phyloP scores from a whole-genome alignment of 495 filamentous ascomycete genomes.

The Venustampulla echinocandica region DNA sequence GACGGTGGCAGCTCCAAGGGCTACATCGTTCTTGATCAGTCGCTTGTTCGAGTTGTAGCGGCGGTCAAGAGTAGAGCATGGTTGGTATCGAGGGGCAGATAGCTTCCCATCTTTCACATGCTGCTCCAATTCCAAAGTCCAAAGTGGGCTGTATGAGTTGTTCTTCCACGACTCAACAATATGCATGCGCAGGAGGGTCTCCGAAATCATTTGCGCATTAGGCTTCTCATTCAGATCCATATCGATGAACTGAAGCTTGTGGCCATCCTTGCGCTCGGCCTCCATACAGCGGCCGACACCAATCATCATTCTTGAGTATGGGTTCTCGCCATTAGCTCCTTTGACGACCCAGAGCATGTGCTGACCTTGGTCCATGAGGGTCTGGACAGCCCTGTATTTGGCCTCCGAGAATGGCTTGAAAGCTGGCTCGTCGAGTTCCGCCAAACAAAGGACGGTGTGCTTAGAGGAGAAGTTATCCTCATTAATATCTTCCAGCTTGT shows the following conservation, averaged over 20 bases:
- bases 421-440: slow-evolving; percentile 36
- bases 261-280: slow-evolving; percentile 15
- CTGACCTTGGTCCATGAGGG: slow-evolving; percentile 29
- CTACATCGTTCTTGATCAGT: slow-evolving; percentile 16
- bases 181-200: slow-evolving; percentile 23
- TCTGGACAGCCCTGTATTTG: slow-evolving; percentile 25
- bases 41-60: slow-evolving; percentile 8
- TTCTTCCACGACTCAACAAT: slow-evolving; percentile 21
- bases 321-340: slow-evolving; percentile 21
- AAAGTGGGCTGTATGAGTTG: slow-evolving; percentile 5
- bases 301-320: slow-evolving; percentile 31
- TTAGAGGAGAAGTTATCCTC: neutral
- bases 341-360: slow-evolving; percentile 21
- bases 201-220: slow-evolving; percentile 10
- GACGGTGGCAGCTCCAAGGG: neutral
- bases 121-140: slow-evolving; percentile 3
- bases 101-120: neutral
- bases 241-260: slow-evolving; percentile 27
- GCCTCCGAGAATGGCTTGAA: slow-evolving; percentile 31
- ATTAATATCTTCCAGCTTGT: slow-evolving; percentile 1
- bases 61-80: neutral
- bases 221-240: slow-evolving; percentile 15
- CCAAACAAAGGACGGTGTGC: slow-evolving; percentile 32
- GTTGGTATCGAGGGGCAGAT: neutral
- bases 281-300: slow-evolving; percentile 31